Percentiles rank a stretch among this genome's conserved stretches.
These are phyloP conservation scores for Chlorella sp. DNA, from an alignment of 139 green algal species.

Conservation along the genomic window DNA sequence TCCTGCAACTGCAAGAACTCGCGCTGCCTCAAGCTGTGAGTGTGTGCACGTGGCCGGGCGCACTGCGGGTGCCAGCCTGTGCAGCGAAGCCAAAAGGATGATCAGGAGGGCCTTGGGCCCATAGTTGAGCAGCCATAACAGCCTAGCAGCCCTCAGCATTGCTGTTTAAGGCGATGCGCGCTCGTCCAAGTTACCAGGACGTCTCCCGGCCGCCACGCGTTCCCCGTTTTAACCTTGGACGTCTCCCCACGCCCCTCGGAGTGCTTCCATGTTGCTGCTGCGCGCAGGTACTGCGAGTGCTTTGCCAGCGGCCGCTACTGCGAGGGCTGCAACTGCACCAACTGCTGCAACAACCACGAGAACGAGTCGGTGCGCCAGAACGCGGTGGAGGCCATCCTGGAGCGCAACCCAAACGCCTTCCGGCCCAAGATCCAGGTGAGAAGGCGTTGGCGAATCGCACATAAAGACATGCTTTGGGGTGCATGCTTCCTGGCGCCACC, in stretches of 20 bases:
- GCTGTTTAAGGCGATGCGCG: too few species aligned
- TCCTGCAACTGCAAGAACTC: slow-evolving; percentile 94
- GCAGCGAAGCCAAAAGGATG: too few species aligned
- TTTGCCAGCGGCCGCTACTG: slow-evolving; percentile 73
- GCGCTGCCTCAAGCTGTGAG: slow-evolving; percentile 83
- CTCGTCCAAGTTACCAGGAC: too few species aligned
- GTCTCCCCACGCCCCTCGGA: neutral
- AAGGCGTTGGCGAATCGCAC: too few species aligned
- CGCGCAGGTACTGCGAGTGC: slow-evolving; percentile 76
- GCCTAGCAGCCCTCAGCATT: too few species aligned
- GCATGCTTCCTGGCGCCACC: too few species aligned
- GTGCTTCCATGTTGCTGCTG: slow-evolving; percentile 5
- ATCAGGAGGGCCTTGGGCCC: too few species aligned
- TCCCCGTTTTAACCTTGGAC: neutral
- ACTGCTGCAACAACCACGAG: slow-evolving; percentile 82
- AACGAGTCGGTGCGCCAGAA: slow-evolving; percentile 62
- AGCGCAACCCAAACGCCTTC: slow-evolving; percentile 88
- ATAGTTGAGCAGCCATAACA: too few species aligned
- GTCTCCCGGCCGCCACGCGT: too few species aligned
- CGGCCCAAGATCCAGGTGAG: slow-evolving; percentile 77
- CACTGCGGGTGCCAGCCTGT: too few species aligned
- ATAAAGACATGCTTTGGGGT: neutral
- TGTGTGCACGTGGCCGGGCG: too few species aligned
- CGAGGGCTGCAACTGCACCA: slow-evolving; percentile 80
- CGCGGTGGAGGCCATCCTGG: slow-evolving; percentile 79